Conservation (phyloP, 2,329 filamentous ascomycete species). For the Elsinoe fawcettii region DNA sequence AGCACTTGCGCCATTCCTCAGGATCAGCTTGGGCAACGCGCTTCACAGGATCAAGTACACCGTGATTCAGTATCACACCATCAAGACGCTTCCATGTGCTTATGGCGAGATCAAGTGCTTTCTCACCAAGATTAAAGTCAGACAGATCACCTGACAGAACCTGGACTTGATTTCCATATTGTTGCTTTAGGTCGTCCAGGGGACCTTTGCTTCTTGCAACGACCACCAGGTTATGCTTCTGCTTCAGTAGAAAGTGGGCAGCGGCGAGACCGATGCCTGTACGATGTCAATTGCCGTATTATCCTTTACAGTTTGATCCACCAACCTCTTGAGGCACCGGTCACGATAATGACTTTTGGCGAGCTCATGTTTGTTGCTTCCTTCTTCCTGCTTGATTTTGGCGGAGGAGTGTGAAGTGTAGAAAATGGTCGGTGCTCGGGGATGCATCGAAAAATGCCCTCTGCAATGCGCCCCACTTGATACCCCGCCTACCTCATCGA, state of each 20-base stretch:
- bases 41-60: constrained; percentile 66
- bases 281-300: constrained; percentile 1
- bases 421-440: constrained; percentile 6
- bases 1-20: constrained; percentile 66
- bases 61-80: constrained; percentile 82
- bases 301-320: not conserved
- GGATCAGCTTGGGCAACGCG: constrained; percentile 59
- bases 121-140: constrained; percentile 47
- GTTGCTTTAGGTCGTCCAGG: constrained; percentile 45
- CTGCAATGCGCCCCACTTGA: constrained; percentile 7
- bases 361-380: constrained; percentile 4
- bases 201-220: constrained; percentile 48
- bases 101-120: constrained; percentile 58
- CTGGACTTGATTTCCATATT: constrained; percentile 49
- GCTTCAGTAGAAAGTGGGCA: constrained; percentile 50
- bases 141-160: constrained; percentile 51
- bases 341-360: constrained; percentile 45
- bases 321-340: constrained; percentile 55
- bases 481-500: constrained; percentile 9
- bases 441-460: not conserved
- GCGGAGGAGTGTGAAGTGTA: not conserved
- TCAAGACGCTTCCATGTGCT: constrained; percentile 62
- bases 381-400: constrained; percentile 14
- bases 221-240: constrained; percentile 50
- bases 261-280: constrained; percentile 55